Percentiles rank a stretch among this genome's conserved stretches.
These are phyloP conservation scores for Paramecium biaurelia DNA, from an alignment of 73 alveolate species.

Conservation along the genomic window DNA sequence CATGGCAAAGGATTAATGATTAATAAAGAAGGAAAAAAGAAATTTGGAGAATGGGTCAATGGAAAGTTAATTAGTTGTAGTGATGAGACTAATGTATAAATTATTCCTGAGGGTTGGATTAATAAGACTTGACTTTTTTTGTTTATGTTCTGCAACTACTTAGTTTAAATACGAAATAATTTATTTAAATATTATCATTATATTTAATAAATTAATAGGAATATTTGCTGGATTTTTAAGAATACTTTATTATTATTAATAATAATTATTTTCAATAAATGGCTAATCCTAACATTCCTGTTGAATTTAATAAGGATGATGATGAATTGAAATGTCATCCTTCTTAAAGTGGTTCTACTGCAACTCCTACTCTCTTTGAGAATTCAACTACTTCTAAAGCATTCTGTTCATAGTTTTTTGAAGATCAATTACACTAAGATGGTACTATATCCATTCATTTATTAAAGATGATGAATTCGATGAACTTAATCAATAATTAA, in stretches of 20 bases:
- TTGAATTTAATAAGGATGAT: constrained; percentile 17
- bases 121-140: not conserved
- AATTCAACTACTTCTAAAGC: not conserved
- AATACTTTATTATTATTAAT: not conserved
- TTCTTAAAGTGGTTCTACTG: constrained; percentile 10
- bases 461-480: constrained; percentile 47
- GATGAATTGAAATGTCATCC: constrained; percentile 18
- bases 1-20: constrained; percentile 72
- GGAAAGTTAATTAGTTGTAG: constrained; percentile 55
- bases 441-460: not conserved
- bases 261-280: not conserved
- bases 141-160: not conserved
- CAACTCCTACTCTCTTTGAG: not conserved
- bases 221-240: not conserved
- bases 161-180: not conserved
- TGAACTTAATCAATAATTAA: not conserved
- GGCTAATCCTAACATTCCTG: not conserved
- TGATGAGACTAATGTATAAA: not conserved
- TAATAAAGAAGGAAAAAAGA: constrained; percentile 47
- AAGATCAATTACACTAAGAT: constrained; percentile 11
- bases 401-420: not conserved
- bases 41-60: constrained; percentile 65
- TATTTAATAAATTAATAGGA: not conserved
- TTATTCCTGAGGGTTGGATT: constrained; percentile 36
- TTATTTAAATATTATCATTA: not conserved